Evolutionary conservation across 1,284 basidiomycete genomes (phyloP), one percentile per base, ranked within the genome.

Genomic region (Leccinum huronense): DNA sequence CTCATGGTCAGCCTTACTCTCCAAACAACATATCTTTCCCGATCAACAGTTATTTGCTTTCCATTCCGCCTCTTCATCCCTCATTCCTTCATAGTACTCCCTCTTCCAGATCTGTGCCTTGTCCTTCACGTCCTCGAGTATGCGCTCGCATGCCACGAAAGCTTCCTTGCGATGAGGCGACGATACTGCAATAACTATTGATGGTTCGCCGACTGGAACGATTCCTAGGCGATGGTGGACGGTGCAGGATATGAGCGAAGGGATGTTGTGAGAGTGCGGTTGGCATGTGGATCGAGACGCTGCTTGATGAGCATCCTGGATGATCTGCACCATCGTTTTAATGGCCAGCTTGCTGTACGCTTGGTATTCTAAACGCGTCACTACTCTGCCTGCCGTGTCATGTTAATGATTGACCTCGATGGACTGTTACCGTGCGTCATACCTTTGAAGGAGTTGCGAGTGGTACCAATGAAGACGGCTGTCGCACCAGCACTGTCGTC

Each of bases 31-130:
- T 57, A 27, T 68, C 58, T 48, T 54, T 65, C 40, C 14, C 65
- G 58, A 58, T 71, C 65, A 73, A 59, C 65, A 65, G 31, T 66
- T 72, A 60, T 93, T 93, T 62, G 82, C 83, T 77, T 93, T 93
- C 91, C 91, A 93, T 70, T 86, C 82, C 14, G 89, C 87, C 60
- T 81, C 81, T 57, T 80, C 82, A 45, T 87, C 85, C 60, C 75
- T 75, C 68, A 85, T 82, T 10, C 85, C 88, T 72, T 87, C 86
- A 72, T 95, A 95, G 70, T 86, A 91, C 73, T 96, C 94, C 70
- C 89, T 79, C 79, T 96, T 96, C 94, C 94, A 96, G 68, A 96
- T 89, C 73, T 93, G 93, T 38, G 85, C 92, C 69, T 86, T 88
- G 65, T 79, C 78, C 79, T 97, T 97, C 63, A 95, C 87, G 64